Percentiles rank a stretch among this genome's conserved stretches.
Evolutionary conservation across 1,284 basidiomycete genomes (phyloP).

Genomic region (Leccinum ponderosum): DNA sequence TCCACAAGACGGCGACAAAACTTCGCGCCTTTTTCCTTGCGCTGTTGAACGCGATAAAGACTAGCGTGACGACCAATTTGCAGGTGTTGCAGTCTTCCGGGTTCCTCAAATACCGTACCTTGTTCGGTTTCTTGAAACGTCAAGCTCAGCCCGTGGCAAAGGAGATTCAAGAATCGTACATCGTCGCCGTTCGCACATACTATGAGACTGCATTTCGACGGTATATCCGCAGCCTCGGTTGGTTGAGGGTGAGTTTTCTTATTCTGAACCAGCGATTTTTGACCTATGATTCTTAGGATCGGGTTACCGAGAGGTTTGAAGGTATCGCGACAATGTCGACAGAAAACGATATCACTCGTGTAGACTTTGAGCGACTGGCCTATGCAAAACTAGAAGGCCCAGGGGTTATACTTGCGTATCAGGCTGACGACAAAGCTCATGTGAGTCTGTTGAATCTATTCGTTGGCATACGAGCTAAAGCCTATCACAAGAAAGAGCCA

Average conservation of each 20-base stretch:
- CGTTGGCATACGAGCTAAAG: conserved; percentile 7
- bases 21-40: conserved; percentile 86
- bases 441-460: conserved; percentile 45
- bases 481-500: conserved; percentile 69
- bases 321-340: conserved; percentile 48
- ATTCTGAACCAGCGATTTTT: background rate
- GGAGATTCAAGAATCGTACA: conserved; percentile 90
- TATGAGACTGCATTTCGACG: conserved; percentile 96
- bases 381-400: conserved; percentile 79
- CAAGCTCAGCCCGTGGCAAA: conserved; percentile 82
- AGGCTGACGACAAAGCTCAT: conserved; percentile 83
- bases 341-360: conserved; percentile 38
- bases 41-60: conserved; percentile 80
- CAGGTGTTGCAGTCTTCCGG: conserved; percentile 90
- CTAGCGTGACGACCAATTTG: conserved; percentile 89
- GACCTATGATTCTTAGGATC: conserved; percentile 42
- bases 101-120: conserved; percentile 79
- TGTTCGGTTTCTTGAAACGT: conserved; percentile 86
- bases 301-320: conserved; percentile 65
- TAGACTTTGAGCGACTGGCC: conserved; percentile 58
- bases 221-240: conserved; percentile 81
- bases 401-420: conserved; percentile 77
- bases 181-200: conserved; percentile 83
- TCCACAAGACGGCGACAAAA: conserved; percentile 77
- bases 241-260: conserved; percentile 59